These are phyloP conservation scores for Lunasporangiospora selenospora DNA, from an alignment of 192 early-diverging fungal species.

Conservation along the genomic window DNA sequence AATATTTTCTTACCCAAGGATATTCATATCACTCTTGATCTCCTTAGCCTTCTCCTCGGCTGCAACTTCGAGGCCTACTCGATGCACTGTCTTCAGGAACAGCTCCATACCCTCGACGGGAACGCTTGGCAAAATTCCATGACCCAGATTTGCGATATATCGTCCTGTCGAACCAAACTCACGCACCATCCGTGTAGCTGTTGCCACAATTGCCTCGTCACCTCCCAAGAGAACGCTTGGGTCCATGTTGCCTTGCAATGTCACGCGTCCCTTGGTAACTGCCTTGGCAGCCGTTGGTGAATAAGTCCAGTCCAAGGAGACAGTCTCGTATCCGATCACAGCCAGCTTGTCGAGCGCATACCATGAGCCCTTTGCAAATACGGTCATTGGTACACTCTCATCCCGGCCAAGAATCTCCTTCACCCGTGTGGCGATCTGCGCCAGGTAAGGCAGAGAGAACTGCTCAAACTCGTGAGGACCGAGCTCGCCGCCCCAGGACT, in stretches of 20 bases:
- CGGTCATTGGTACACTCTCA: constrained; percentile 80
- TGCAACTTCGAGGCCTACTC: constrained; percentile 59
- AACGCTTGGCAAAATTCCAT: constrained; percentile 92
- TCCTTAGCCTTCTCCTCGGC: constrained; percentile 20
- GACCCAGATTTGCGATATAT: constrained; percentile 97
- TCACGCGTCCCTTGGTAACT: constrained; percentile 59
- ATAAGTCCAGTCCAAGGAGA: constrained; percentile 93
- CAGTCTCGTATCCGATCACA: constrained; percentile 78
- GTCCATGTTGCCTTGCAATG: constrained; percentile 96
- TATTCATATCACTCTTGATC: constrained; percentile 7
- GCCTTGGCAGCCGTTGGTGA: constrained; percentile 67
- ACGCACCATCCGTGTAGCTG: constrained; percentile 80
- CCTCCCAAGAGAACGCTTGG: constrained; percentile 83
- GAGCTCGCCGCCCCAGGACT: constrained; percentile 96
- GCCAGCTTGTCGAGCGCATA: constrained; percentile 80
- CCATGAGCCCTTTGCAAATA: constrained; percentile 95
- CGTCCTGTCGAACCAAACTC: constrained; percentile 73
- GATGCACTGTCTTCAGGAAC: constrained; percentile 75
- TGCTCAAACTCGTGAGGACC: constrained; percentile 78
- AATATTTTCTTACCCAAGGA: constrained; percentile 9
- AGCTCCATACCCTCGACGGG: constrained; percentile 73
- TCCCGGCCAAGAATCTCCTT: constrained; percentile 58
- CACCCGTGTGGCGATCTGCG: constrained; percentile 80
- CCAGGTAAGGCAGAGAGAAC: constrained; percentile 91
- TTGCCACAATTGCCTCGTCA: constrained; percentile 73